Percentiles rank a stretch among this genome's conserved stretches.
Evolutionary conservation across 1,284 basidiomycete species (phyloP).

Genomic region (Fistulina hepatica): DNA sequence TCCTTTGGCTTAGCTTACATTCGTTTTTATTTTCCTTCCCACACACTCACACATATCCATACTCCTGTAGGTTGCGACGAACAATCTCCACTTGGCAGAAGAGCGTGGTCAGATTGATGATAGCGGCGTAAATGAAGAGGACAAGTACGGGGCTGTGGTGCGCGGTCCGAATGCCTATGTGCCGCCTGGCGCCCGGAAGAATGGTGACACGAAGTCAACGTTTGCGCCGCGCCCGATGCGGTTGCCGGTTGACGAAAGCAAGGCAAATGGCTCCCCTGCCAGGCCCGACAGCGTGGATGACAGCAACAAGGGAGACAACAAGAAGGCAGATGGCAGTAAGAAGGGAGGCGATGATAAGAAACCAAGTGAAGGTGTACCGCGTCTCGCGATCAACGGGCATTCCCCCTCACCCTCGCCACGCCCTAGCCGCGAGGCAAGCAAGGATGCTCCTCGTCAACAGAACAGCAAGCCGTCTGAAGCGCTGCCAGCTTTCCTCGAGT

Average conservation of each 20-base stretch:
- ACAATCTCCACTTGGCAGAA: conserved; percentile 84
- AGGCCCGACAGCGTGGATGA: too few relatives aligned
- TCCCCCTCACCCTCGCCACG: too few relatives aligned
- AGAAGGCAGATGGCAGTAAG: too few relatives aligned
- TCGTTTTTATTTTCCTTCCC: too few relatives aligned
- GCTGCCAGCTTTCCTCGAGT: conserved; percentile 77
- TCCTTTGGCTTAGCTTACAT: too few relatives aligned
- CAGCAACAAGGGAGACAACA: too few relatives aligned
- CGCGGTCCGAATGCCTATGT: conserved; percentile 86
- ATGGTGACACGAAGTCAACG: conserved; percentile 25
- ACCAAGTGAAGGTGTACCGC: too few relatives aligned
- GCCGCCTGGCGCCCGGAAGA: conserved; percentile 73
- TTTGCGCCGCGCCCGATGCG: conserved; percentile 18
- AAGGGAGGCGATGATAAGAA: too few relatives aligned
- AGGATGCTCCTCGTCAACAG: too few relatives aligned
- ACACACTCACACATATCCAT: conserved; percentile 3
- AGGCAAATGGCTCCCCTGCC: conserved; percentile 19
- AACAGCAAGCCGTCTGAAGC: background rate
- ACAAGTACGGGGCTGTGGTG: conserved; percentile 91
- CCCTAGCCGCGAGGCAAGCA: too few relatives aligned
- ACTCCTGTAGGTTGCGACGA: conserved; percentile 41
- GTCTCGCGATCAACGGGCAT: too few relatives aligned
- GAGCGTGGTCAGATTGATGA: conserved; percentile 74
- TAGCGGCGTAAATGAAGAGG: conserved; percentile 82
- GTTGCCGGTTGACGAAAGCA: conserved; percentile 15